phyloP scores from a whole-genome alignment of 257 asterid genomes.

The Ilex asprella region DNA sequence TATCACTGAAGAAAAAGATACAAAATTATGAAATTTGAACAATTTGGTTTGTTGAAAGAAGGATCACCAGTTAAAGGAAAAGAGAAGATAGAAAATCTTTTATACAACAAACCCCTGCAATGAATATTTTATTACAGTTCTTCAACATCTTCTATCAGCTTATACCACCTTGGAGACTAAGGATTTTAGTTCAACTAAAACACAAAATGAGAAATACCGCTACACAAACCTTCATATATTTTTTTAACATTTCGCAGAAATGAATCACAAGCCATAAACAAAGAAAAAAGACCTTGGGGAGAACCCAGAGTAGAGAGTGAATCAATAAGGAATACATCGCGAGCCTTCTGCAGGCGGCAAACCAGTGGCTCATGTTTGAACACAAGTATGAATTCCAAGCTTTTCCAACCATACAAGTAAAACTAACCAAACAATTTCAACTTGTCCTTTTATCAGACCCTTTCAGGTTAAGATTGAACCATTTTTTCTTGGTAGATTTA shows the following conservation, averaged over 20 bases:
- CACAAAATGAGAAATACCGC: conserved; percentile 25
- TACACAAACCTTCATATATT: conserved; percentile 34
- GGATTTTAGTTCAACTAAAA: background rate
- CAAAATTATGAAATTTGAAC: no score
- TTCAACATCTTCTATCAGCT: background rate
- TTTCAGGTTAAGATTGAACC: conserved; percentile 85
- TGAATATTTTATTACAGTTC: background rate
- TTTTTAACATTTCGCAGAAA: conserved; percentile 30
- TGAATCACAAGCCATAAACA: conserved; percentile 7
- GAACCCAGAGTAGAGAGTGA: conserved; percentile 12
- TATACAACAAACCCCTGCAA: background rate
- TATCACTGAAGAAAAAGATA: no score
- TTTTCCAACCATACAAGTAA: conserved; percentile 11
- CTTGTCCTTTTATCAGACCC: conserved; percentile 63
- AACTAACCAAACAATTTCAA: background rate
- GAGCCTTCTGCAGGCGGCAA: conserved; percentile 17
- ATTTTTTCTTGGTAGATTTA: conserved; percentile 67
- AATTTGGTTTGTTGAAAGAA: no score
- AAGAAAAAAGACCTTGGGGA: background rate
- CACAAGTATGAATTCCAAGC: conserved; percentile 20
- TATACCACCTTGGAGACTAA: background rate
- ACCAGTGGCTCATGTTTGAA: conserved; percentile 15
- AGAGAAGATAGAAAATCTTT: background rate
- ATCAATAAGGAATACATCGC: conserved; percentile 18
- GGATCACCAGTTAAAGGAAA: no score